These are phyloP conservation scores for Aquilaria yunnanensis DNA, from an alignment of 345 rosid genomes.

Conservation along the genomic window DNA sequence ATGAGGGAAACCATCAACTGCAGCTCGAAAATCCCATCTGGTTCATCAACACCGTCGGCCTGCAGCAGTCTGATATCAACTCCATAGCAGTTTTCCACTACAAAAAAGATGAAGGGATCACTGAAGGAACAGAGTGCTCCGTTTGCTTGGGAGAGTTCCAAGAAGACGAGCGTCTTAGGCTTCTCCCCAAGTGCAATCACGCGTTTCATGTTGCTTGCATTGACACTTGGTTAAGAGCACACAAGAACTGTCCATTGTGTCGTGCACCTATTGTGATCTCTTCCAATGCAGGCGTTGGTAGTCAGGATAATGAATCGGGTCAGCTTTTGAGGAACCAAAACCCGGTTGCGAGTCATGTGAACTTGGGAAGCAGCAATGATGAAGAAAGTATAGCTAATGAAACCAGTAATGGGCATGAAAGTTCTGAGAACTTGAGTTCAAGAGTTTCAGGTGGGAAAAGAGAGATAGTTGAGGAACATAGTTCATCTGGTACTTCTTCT, in stretches of 20 bases:
- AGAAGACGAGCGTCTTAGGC: slow-evolving; percentile 55
- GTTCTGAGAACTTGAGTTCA: slow-evolving; percentile 11
- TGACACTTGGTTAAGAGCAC: slow-evolving; percentile 77
- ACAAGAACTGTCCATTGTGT: slow-evolving; percentile 78
- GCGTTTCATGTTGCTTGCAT: slow-evolving; percentile 77
- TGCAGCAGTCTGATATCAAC: slow-evolving; percentile 48
- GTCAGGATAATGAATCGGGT: slow-evolving; percentile 10
- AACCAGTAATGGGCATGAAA: slow-evolving; percentile 9
- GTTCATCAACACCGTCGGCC: slow-evolving; percentile 58
- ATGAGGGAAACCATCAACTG: slow-evolving; percentile 30
- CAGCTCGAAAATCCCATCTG: slow-evolving; percentile 46
- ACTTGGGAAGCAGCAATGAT: background rate
- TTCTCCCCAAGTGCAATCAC: slow-evolving; percentile 79
- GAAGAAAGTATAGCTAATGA: slow-evolving; percentile 19
- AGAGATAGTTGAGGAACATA: slow-evolving; percentile 9
- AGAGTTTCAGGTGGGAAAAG: slow-evolving; percentile 26
- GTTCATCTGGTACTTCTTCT: slow-evolving; percentile 41
- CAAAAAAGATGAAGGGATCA: slow-evolving; percentile 38
- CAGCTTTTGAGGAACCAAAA: slow-evolving; percentile 16
- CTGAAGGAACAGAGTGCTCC: slow-evolving; percentile 80
- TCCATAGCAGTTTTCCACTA: slow-evolving; percentile 51
- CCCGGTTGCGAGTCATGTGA: slow-evolving; percentile 16
- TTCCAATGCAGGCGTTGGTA: slow-evolving; percentile 5
- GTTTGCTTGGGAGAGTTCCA: slow-evolving; percentile 72
- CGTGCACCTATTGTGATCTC: slow-evolving; percentile 51